Base-by-base conservation (phyloP, 1,284 basidiomycete genomes). In the Ganoderma sinense region DNA sequence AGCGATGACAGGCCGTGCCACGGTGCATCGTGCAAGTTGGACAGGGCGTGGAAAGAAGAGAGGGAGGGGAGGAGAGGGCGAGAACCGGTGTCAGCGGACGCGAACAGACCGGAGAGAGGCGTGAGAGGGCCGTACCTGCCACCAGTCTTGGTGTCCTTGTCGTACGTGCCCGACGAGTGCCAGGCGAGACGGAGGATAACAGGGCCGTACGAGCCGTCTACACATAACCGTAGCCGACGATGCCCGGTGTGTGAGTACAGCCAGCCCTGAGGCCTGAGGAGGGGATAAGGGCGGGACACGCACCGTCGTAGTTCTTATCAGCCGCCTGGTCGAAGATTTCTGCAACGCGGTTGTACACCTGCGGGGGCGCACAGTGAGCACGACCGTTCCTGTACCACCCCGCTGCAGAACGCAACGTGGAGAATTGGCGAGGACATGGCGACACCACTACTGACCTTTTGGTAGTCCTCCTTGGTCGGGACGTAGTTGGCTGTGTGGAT, bases 151-250 rank as follows among this genome's bases (percentile, higher is more conserved):
- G 89, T 86, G 2, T 92, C 88, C 86, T 96, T 96, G 84, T 97
- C 94, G 78, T 94, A 97, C 0, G 97, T 98, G 63, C 97, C 97
- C 61, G 94, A 94, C 14, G 91, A 80, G 81, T 97, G 96, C 95
- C 97, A 98, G 36, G 97, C 97, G 67, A 99, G 91, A 80, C 97
- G 95, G 68, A 99, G 87, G 67, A 99, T 82, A 58, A 99, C 91
- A 56, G 97, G 97, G 23, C 92, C 97, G 75, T 94, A 96, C 11
- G 95, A 97, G 39, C 96, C 96, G 79, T 98, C 96, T 97, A 74
- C 7, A 67, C 62, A 62, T 43, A 3, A 0, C 59, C 39, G 14
- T 43, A 3, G 0, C 59, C 39, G 14, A 29, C 18, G 13, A 26
- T 40, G 23, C 13, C 36, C 39, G 16, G 23, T 26, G 36, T 14